Conservation (phyloP, 2,329 filamentous ascomycete species). For the Cadophora sp. region DNA sequence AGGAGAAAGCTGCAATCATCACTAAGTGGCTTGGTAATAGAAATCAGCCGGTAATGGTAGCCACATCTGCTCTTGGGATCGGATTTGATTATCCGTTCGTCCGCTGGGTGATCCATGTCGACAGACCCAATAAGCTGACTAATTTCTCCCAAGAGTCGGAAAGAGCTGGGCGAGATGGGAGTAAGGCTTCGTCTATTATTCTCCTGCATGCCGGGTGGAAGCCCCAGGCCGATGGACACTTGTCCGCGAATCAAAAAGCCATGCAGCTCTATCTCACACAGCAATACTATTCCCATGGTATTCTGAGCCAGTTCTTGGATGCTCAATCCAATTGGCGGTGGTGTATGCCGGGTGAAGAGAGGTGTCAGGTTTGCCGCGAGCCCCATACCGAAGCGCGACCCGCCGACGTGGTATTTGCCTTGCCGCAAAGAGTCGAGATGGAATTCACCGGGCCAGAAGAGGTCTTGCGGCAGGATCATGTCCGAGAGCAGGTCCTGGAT, state of each 20-base stretch:
- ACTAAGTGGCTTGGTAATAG: constrained; percentile 12
- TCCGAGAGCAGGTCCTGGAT: constrained; percentile 16
- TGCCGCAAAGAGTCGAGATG: not conserved
- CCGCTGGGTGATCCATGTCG: constrained; percentile 21
- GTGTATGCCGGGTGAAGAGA: constrained; percentile 23
- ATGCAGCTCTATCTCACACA: constrained; percentile 28
- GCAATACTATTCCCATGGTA: constrained; percentile 20
- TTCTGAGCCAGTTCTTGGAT: constrained; percentile 33
- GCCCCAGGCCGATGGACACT: constrained; percentile 14
- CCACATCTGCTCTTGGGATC: constrained; percentile 22
- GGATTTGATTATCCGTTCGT: constrained; percentile 23
- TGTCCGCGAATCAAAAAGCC: constrained; percentile 7
- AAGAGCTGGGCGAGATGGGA: constrained; percentile 13
- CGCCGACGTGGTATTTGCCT: not conserved
- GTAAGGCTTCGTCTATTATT: constrained; percentile 23
- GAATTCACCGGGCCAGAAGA: constrained; percentile 15
- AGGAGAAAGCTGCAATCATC: constrained; percentile 28
- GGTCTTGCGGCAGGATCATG: constrained; percentile 22
- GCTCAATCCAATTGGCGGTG: constrained; percentile 22
- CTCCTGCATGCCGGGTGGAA: no score
- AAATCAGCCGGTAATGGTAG: constrained; percentile 22
- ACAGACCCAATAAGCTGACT: constrained; percentile 8
- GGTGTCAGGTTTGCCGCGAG: constrained; percentile 12
- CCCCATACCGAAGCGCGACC: constrained; percentile 3
- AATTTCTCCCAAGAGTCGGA: constrained; percentile 30